A percentile compares a stretch with the other conserved stretches of the same genome.
Evolutionary conservation across 176 grass and related monocot species (phyloP).

Genomic region (Saccharum officinarum): DNA sequence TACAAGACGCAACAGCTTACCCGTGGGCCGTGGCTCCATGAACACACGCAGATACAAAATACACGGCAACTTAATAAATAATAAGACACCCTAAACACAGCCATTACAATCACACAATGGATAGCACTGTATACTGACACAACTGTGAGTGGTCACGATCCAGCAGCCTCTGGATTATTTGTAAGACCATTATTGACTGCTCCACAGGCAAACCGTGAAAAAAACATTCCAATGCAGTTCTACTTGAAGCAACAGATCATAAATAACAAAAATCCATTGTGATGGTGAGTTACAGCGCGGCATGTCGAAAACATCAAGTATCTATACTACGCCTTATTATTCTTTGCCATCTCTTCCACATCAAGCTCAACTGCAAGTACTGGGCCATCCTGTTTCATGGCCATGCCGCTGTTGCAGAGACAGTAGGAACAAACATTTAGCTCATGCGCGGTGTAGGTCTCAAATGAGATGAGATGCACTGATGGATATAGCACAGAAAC

Average conservation of each 20-base stretch:
- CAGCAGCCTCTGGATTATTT: constrained; percentile 22
- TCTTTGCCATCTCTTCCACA: constrained; percentile 90
- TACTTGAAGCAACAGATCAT: not conserved
- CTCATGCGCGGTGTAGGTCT: not conserved
- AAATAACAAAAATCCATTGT: constrained; percentile 28
- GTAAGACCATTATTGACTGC: constrained; percentile 33
- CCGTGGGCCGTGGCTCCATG: not conserved
- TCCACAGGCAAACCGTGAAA: constrained; percentile 11
- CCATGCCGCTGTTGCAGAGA: constrained; percentile 46
- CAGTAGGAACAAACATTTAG: constrained; percentile 13
- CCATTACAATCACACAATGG: not conserved
- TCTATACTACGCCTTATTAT: constrained; percentile 78
- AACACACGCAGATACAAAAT: not conserved
- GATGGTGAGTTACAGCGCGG: not conserved
- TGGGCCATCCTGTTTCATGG: constrained; percentile 69
- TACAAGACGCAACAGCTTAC: not conserved
- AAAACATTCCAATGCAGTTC: not conserved
- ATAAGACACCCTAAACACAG: not conserved
- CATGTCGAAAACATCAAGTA: constrained; percentile 20
- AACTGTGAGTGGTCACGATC: not conserved
- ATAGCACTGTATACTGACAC: not conserved
- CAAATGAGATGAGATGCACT: not conserved
- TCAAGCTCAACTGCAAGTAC: constrained; percentile 90
- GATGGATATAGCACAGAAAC: not conserved
- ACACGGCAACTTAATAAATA: not conserved